Base-by-base conservation (phyloP, 1,139 yeast genomes). In the Saccharomycopsis hybrid region DNA sequence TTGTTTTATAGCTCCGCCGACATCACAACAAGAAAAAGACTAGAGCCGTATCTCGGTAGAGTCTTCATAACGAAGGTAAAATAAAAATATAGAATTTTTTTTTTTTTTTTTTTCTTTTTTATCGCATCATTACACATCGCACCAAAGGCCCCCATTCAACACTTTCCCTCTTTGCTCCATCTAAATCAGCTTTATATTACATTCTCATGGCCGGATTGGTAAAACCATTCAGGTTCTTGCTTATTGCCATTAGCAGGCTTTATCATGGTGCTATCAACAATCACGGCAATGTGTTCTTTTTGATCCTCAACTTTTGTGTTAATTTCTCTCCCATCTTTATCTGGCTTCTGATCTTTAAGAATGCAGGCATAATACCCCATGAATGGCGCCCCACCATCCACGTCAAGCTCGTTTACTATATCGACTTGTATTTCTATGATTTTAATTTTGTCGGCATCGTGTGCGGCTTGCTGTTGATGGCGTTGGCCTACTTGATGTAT, bases 331-430 rank as follows among this genome's bases (percentile, higher is more conserved):
- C 82, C 0, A 72, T 82, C 1, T 66, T 78, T 45, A 57, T 73
- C 32, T 82, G 88, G 88, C 64, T 82, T 44, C 54, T 66, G 47
- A 71, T 80, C 18, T 82, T 82, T 65, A 77, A 80, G 59, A 73
- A 80, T 57, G 85, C 86, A 1, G 78, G 78, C 3, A 51, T 71
- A 8, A 79, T 82, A 25, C 88, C 88, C 2, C 71, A 68, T 27
- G 65, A 65, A 4, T 68, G 74, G 54, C 68, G 87, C 53, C 89
- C 88, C 0, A 56, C 58, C 1, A 82, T 82, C 48, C 74, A 75
- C 56, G 81, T 77, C 47, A 65, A 71, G 51, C 60, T 77, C 28
- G 71, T 76, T 8, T 69, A 66, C 55, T 62, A 68, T 43, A 51
- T 69, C 41, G 83, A 78, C 56, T 55, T 59, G n/a, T 63, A 61